These are phyloP conservation scores for Coelastrella sp. DNA, from an alignment of 139 green algal species.

Conservation along the genomic window DNA sequence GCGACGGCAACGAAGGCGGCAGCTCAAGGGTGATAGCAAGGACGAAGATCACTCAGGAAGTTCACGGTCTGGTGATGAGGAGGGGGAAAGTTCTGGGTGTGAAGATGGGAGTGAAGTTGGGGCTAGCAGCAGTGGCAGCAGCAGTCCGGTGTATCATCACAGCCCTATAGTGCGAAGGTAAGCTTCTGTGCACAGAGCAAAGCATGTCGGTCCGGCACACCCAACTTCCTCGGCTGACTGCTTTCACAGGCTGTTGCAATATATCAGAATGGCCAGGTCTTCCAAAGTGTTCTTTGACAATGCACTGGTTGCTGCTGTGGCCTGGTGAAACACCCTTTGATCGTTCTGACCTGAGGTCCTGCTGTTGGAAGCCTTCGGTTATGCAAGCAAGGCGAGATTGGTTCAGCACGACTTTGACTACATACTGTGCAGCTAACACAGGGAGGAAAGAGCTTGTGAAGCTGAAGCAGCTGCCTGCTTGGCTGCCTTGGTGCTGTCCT, in stretches of 20 bases:
- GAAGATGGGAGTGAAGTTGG: background rate
- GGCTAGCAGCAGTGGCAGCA: constrained; percentile 40
- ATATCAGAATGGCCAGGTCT: background rate
- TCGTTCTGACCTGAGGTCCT: too few relatives aligned
- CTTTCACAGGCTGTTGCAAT: background rate
- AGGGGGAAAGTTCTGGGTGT: background rate
- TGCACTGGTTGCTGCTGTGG: too few relatives aligned
- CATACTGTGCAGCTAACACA: too few relatives aligned
- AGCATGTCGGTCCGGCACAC: too few relatives aligned
- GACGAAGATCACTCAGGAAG: background rate
- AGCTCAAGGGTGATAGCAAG: background rate
- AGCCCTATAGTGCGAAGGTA: constrained; percentile 60
- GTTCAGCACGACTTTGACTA: too few relatives aligned
- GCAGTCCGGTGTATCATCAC: constrained; percentile 44
- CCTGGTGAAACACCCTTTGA: too few relatives aligned
- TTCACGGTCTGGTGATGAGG: background rate
- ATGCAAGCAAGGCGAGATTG: too few relatives aligned
- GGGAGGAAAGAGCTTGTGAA: too few relatives aligned
- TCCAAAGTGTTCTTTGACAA: too few relatives aligned
- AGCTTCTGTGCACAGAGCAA: background rate
- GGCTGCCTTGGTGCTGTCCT: too few relatives aligned
- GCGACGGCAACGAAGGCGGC: background rate
- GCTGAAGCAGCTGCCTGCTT: too few relatives aligned
- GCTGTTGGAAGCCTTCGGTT: too few relatives aligned
- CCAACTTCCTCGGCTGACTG: background rate